A percentile compares a stretch with the other conserved stretches of the same genome.
Evolutionary conservation across 148 eudicot genomes (phyloP).

Genomic region (Amaranthus palmeri): DNA sequence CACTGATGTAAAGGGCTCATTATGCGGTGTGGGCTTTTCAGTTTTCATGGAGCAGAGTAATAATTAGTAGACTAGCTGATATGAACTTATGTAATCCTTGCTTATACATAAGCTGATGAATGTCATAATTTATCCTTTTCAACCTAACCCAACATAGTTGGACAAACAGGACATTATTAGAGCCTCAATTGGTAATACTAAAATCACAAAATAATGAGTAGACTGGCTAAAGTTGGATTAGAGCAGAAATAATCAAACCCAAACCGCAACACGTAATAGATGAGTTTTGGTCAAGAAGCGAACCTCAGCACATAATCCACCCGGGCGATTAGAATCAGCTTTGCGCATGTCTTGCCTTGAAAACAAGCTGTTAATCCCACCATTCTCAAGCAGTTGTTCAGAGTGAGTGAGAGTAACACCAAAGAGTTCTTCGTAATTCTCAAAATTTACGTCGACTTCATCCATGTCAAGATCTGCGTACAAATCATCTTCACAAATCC

Average conservation of each 20-base stretch:
- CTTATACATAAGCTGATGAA: no score
- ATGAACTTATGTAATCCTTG: no score
- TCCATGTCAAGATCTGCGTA: constrained; percentile 39
- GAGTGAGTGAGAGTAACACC: constrained; percentile 38
- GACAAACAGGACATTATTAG: neutral
- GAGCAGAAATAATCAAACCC: neutral
- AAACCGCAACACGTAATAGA: neutral
- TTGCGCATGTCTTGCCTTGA: constrained; percentile 17
- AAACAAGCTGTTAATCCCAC: constrained; percentile 43
- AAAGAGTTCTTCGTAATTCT: constrained; percentile 46
- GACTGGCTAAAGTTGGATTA: neutral
- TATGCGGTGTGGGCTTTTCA: no score
- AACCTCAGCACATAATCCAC: constrained; percentile 35
- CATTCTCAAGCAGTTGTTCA: constrained; percentile 41
- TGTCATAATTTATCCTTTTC: neutral
- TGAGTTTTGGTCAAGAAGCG: constrained; percentile 2
- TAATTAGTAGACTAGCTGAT: no score
- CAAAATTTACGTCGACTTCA: constrained; percentile 38
- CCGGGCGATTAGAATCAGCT: constrained; percentile 30
- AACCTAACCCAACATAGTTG: neutral
- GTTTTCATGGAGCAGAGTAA: no score
- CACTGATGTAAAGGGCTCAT: no score
- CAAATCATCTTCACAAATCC: constrained; percentile 42
- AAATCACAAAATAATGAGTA: neutral
- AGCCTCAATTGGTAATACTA: no score